Evolutionary conservation across 1,284 basidiomycete genomes (phyloP).

Genomic region (Violaceomyces palustris): DNA sequence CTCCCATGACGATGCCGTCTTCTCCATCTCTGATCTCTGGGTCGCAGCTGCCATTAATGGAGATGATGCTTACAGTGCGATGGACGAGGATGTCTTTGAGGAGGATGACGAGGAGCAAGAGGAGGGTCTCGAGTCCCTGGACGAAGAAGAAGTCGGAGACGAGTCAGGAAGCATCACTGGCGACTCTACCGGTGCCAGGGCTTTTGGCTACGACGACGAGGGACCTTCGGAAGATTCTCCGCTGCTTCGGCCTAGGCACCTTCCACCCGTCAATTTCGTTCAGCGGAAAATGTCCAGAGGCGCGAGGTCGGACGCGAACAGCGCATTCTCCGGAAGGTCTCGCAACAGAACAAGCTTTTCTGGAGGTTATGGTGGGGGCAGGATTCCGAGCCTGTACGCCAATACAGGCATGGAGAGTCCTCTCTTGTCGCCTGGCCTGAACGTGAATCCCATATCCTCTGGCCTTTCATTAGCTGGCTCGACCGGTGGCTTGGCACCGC

Average conservation of each 20-base stretch:
- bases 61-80: conserved; percentile 59
- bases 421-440: conserved; percentile 8
- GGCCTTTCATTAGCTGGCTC: too few species aligned
- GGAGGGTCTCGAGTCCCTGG: conserved; percentile 29
- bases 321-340: too few species aligned
- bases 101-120: conserved; percentile 60
- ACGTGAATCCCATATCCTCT: neutral
- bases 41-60: conserved; percentile 85
- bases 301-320: conserved; percentile 18
- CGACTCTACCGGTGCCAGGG: conserved; percentile 6
- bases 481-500: too few species aligned
- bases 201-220: conserved; percentile 25
- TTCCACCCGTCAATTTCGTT: conserved; percentile 47
- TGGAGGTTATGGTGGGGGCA: conserved; percentile 20
- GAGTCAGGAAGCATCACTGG: neutral
- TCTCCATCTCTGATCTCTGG: conserved; percentile 84
- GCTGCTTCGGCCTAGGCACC: conserved; percentile 25
- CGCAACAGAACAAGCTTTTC: too few species aligned
- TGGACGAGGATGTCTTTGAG: conserved; percentile 45
- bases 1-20: conserved; percentile 83
- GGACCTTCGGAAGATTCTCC: conserved; percentile 14
- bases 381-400: conserved; percentile 38
- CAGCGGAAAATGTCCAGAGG: conserved; percentile 27
- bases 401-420: conserved; percentile 40
- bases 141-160: conserved; percentile 36